Base-by-base conservation (phyloP, 2,329 filamentous ascomycete species). In the Hysterium pulicare region DNA sequence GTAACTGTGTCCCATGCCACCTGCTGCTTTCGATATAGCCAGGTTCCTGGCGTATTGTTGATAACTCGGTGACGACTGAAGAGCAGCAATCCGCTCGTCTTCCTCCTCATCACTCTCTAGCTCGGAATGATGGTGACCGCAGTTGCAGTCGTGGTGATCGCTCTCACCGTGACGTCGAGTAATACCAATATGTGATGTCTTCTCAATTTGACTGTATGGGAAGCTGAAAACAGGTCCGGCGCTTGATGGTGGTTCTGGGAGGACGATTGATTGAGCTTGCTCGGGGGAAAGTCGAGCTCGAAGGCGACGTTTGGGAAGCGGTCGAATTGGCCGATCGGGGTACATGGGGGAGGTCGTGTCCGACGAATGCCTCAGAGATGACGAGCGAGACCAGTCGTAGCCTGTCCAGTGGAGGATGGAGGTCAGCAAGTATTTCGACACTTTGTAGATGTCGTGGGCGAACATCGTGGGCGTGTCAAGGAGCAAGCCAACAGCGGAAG, bases 311-410 rank as follows among this genome's bases (percentile, higher is more conserved):
- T 87, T 93, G 33, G 93, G 93, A 47, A 98, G 74, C 43, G 93
- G 93, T 62, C 90, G 85, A 64, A 98, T 98, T 47, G 91, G 86
- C 68, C 93, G 84, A 64, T 95, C 87, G 53, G 89, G 89, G 64
- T 87, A 95, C 59, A 88, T 76, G 46, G 86, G 82, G 46, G 89
- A 93, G 50, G 83, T 77, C 45, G 86, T 85, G 74, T 95, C 89
- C 52, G 82, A 74, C 59, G 80, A 81, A 21, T 42, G 40, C 54
- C 62, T 58, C 51, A 67, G 54, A 55, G 65, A 58, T 56, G 64
- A 67, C 41, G 62, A 67, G 53, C 56, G 44, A 35, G 49, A 47
- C 64, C 64, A 68, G 55, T 68, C 65, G 58, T 68, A 69, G 54
- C 62, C 66, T 69, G 57, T 53, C 45, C 48, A 54, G 40, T 51